Percentiles rank a stretch among this genome's conserved stretches.
Conservation (phyloP, 1,284 basidiomycete species). For the Naganishia cerealis region DNA sequence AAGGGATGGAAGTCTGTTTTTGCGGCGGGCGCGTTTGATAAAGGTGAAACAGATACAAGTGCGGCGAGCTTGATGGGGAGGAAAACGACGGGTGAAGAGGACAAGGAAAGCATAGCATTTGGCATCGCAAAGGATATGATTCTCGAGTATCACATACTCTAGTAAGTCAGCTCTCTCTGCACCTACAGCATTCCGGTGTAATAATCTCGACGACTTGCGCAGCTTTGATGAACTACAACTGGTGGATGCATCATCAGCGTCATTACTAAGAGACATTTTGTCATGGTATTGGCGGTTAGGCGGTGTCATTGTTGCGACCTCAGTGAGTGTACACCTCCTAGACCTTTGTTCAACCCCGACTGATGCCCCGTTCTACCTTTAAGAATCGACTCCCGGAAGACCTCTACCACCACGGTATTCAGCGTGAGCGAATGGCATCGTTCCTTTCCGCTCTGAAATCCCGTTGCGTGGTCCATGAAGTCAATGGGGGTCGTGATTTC, state of each 20-base stretch:
- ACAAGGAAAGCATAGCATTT: conserved; percentile 52
- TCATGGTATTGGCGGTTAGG: conserved; percentile 75
- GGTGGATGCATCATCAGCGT: conserved; percentile 68
- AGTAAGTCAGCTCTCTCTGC: conserved; percentile 47
- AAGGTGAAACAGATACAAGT: conserved; percentile 38
- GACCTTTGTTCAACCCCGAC: conserved; percentile 51
- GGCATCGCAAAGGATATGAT: conserved; percentile 54
- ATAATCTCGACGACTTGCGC: conserved; percentile 40
- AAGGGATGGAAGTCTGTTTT: conserved; percentile 53
- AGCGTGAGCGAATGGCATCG: conserved; percentile 63
- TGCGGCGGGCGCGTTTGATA: conserved; percentile 53
- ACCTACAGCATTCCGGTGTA: background rate
- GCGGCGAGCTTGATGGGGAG: conserved; percentile 29
- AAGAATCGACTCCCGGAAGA: conserved; percentile 67
- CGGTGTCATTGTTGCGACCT: conserved; percentile 63
- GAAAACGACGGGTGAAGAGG: conserved; percentile 38
- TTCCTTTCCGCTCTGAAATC: conserved; percentile 66
- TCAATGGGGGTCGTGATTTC: conserved; percentile 60
- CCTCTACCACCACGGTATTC: conserved; percentile 69
- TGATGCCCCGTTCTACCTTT: conserved; percentile 30
- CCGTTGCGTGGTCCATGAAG: conserved; percentile 63
- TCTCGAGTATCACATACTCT: conserved; percentile 54
- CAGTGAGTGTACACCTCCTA: conserved; percentile 38
- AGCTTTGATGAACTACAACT: conserved; percentile 71
- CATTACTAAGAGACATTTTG: conserved; percentile 67